Evolutionary conservation across 495 filamentous ascomycete genomes (phyloP).

Genomic region (Neurospora pannonica): DNA sequence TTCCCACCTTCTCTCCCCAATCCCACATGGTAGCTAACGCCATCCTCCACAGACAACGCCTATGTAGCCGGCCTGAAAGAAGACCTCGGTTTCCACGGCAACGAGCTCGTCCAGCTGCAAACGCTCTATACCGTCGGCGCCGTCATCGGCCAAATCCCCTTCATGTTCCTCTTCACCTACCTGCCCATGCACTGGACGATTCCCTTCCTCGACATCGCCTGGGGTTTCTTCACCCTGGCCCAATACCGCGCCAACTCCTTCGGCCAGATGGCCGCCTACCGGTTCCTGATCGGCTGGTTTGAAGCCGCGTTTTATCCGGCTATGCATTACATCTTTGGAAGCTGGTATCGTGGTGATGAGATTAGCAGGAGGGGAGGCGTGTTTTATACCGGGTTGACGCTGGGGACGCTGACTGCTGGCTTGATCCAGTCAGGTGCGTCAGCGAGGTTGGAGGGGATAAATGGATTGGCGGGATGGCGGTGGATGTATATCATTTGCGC

Average conservation of each 20-base stretch:
- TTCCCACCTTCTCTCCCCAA: neutral
- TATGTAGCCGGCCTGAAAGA: constrained; percentile 31
- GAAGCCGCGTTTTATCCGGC: constrained; percentile 18
- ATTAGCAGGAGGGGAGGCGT: constrained; percentile 35
- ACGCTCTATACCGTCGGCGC: constrained; percentile 43
- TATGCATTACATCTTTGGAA: constrained; percentile 17
- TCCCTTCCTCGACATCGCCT: constrained; percentile 30
- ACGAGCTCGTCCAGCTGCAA: constrained; percentile 39
- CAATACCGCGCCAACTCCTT: constrained; percentile 29
- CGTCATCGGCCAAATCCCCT: constrained; percentile 41
- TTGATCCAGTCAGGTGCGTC: constrained; percentile 38
- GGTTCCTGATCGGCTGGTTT: constrained; percentile 21
- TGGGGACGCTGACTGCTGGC: constrained; percentile 42
- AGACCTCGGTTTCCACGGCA: constrained; percentile 33
- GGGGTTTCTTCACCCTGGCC: constrained; percentile 40
- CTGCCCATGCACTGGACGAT: constrained; percentile 40
- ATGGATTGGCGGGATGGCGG: constrained; percentile 42
- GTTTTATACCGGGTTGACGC: constrained; percentile 40
- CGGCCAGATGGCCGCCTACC: constrained; percentile 18
- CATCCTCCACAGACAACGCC: constrained; percentile 20
- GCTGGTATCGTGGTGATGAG: constrained; percentile 23
- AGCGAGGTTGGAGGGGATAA: constrained; percentile 30
- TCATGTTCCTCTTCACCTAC: constrained; percentile 40
- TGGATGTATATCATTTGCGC: constrained; percentile 46
- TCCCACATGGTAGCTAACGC: no score